A percentile compares a stretch with the other conserved stretches of the same genome.
Conservation (phyloP, 495 filamentous ascomycete genomes). For the Penicillium turbatum region DNA sequence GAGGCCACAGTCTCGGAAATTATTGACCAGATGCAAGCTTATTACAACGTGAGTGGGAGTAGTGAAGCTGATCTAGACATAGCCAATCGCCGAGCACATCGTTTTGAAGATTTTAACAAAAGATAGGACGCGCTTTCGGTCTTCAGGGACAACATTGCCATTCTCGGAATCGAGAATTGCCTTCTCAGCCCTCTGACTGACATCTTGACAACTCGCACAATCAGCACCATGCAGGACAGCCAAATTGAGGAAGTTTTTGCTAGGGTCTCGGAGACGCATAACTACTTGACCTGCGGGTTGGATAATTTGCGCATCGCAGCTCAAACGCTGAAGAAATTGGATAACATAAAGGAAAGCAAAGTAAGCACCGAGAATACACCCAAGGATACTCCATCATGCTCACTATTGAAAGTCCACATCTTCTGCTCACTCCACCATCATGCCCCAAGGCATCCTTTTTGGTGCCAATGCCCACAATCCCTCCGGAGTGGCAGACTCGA, state of each 20-base stretch:
- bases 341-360: too few species aligned
- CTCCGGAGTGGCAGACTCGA: too few species aligned
- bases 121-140: conserved; percentile 53
- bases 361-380: too few species aligned
- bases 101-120: not conserved
- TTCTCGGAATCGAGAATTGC: conserved; percentile 56
- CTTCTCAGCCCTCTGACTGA: conserved; percentile 37
- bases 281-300: conserved; percentile 11
- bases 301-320: conserved; percentile 12
- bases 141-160: conserved; percentile 60
- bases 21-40: conserved; percentile 33
- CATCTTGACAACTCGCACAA: conserved; percentile 28
- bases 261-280: conserved; percentile 12
- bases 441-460: too few species aligned
- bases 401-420: too few species aligned
- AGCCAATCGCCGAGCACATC: not conserved
- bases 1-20: conserved; percentile 21
- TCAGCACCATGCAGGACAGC: conserved; percentile 28
- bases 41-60: conserved; percentile 33
- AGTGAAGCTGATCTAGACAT: not conserved
- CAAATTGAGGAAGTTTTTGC: conserved; percentile 17
- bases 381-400: too few species aligned
- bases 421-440: too few species aligned
- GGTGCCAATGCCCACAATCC: too few species aligned
- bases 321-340: not conserved